Conservation (phyloP, 2,329 filamentous ascomycete genomes). For the Aulographum hederae region DNA sequence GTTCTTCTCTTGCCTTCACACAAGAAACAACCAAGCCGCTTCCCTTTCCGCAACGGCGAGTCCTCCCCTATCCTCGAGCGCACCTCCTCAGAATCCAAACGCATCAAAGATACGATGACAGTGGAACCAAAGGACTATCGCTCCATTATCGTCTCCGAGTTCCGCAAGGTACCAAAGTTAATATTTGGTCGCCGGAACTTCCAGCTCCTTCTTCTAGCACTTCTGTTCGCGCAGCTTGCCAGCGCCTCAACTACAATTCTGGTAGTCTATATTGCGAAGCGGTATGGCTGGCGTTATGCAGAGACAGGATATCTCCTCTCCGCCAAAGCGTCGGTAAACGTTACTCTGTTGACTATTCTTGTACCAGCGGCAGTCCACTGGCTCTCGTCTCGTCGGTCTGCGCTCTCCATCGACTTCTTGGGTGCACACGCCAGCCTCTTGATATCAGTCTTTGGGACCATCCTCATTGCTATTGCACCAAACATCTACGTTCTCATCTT, state of each 20-base stretch:
- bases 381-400: neutral
- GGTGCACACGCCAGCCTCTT: constrained; percentile 14
- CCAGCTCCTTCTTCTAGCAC: constrained; percentile 14
- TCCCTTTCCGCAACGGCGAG: constrained; percentile 2
- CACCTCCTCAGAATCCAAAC: neutral
- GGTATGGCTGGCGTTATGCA: constrained; percentile 19
- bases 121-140: no score
- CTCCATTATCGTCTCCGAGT: no score
- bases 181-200: constrained; percentile 10
- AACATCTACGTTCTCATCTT: constrained; percentile 15
- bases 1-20: constrained; percentile 5
- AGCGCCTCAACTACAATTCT: constrained; percentile 20
- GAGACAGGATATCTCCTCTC: constrained; percentile 19
- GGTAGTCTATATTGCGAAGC: constrained; percentile 19
- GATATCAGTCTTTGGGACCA: constrained; percentile 15
- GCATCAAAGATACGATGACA: neutral
- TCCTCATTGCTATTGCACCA: constrained; percentile 14
- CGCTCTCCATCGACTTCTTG: constrained; percentile 9
- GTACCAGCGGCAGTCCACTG: constrained; percentile 9
- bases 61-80: constrained; percentile 9
- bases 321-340: constrained; percentile 18
- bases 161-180: neutral
- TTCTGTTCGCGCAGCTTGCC: constrained; percentile 17
- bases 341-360: constrained; percentile 14
- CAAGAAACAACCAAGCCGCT: no score